Base-by-base conservation (phyloP, 768 basidiomycete species). In the Tubosaeta sp. region DNA sequence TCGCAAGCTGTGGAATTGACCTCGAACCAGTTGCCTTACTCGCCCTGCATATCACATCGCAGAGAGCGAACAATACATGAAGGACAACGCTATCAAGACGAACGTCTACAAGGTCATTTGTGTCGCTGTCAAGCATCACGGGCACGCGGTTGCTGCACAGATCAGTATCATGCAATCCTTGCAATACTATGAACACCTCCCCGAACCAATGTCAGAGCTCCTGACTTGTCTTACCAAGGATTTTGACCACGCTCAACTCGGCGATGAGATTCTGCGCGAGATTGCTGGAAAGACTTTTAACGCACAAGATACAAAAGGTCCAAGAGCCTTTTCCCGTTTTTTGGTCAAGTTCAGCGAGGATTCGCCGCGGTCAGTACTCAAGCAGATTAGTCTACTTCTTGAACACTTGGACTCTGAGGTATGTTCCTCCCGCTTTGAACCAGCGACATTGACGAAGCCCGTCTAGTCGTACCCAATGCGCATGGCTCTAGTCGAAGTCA, bases 341-440 rank as follows among this genome's bases (percentile, higher is more conserved):
- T 73, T 98, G 13, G 77, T 90, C 47, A 81, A 79, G 56, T 84
- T 91, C 50, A 83, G 86, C 1, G 94, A 97, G 56, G 74, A 88
- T 14, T 79, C 82, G 9, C 93, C 95, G 0, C 75, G 91, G 14
- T 71, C 85, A 2, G 85, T 97, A 2, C 74, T 91, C 58, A 95
- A 97, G 71, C 94, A 97, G 69, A 85, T 98, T 55, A 85, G 85
- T 62, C 71, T 97, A 44, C 74, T 99, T 13, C 76, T 91, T 19
- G 75, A 80, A 16, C 95, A 97, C 60, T 74, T 97, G 13, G 95
- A 99, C 63, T 92, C 90, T 26, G 97, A 99, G 73, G 95, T 90
- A 61, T 8, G 74, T 63, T 9, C n/a, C 16, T 10, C 2, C 10
- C 16, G 27, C 25, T 46, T 33, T 2, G 19, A 34, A 26, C 27